Evolutionary conservation across 1,139 yeast genomes (phyloP), one percentile per base, ranked within the genome.

Genomic region (Kodamaea sp.): DNA sequence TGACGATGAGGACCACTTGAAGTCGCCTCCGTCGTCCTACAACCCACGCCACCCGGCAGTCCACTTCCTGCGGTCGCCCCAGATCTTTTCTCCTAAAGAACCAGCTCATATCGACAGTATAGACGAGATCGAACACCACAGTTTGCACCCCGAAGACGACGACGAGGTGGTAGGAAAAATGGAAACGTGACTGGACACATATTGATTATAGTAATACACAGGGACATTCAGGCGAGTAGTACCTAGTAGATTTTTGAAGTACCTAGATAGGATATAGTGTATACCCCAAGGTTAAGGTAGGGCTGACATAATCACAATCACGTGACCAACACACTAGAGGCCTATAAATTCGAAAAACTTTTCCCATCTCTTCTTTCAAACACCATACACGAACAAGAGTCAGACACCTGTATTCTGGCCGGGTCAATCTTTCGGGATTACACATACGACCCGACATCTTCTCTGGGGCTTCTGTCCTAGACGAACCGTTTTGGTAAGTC

Each of bases 401-500:
- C 18, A 20, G 23, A 30, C 39, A 28, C 14, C 15, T 15, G 28
- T 29, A 48, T 50, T 44, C 46, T 50, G 59, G 50, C 50, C 34
- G 37, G 57, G 45, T 43, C 53, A 35, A 36, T 31, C 28, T 22
- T n/a, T 20, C 10, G 15, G 16, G 28, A 22, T 22, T 14, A 23
- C 36, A 13, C 15, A 28, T 18, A 57, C 39, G 55, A 52, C 55
- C 66, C 44, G 50, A 64, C 38, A 67, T 59, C 74, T 61, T 55
- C 62, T 51, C 53, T 44, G 47, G 47, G 44, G 60, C 59, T 60
- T 58, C 63, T 13, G n/a, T 69, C 74, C 47, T 46, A 43, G 62
- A 60, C 62, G 59, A 62, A 51, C 71, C 75, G 75, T 70, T 50
- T 58, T 70, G 75, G 71, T 43, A 50, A 60, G 62, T 59, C 60